Percentiles rank a stretch among this genome's conserved stretches.
Evolutionary conservation across 164 flowering plant genomes (phyloP).

Genomic region (Vitis labrusca): DNA sequence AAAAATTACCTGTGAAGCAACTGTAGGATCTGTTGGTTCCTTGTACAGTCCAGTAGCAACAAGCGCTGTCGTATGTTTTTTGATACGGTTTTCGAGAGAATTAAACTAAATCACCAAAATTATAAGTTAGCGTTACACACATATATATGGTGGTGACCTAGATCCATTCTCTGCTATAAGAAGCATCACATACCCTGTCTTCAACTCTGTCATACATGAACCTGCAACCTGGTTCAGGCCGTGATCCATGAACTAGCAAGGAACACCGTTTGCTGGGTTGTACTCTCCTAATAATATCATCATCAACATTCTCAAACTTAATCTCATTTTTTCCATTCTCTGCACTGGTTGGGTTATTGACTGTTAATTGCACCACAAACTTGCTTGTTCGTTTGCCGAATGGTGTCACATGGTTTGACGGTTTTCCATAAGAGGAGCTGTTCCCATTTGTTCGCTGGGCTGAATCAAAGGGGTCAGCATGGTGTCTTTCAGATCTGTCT

Average conservation of each 20-base stretch:
- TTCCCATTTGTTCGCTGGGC: slow-evolving; percentile 44
- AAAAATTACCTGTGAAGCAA: slow-evolving; percentile 81
- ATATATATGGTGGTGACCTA: slow-evolving; percentile 1
- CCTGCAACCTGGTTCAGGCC: slow-evolving; percentile 70
- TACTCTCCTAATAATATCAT: slow-evolving; percentile 75
- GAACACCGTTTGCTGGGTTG: slow-evolving; percentile 63
- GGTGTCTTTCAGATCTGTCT: slow-evolving; percentile 21
- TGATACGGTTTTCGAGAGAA: slow-evolving; percentile 72
- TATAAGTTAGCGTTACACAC: background rate
- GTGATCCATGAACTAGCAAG: slow-evolving; percentile 53
- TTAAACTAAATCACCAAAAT: slow-evolving; percentile 52
- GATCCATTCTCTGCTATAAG: background rate
- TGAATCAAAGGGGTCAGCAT: slow-evolving; percentile 41
- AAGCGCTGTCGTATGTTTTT: slow-evolving; percentile 43
- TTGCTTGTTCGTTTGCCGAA: slow-evolving; percentile 75
- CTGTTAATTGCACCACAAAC: slow-evolving; percentile 56
- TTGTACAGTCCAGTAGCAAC: slow-evolving; percentile 58
- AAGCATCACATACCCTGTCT: slow-evolving; percentile 63
- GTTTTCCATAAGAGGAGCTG: slow-evolving; percentile 40
- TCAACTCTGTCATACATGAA: slow-evolving; percentile 91
- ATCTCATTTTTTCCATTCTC: slow-evolving; percentile 33
- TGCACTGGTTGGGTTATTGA: slow-evolving; percentile 32
- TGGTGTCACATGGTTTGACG: slow-evolving; percentile 61
- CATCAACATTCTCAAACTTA: slow-evolving; percentile 47
- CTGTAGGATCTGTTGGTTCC: slow-evolving; percentile 76